Evolutionary conservation across 2,329 filamentous ascomycete genomes (phyloP), one percentile per base, ranked within the genome.

Genomic region (Exophiala phaeomuriformis): DNA sequence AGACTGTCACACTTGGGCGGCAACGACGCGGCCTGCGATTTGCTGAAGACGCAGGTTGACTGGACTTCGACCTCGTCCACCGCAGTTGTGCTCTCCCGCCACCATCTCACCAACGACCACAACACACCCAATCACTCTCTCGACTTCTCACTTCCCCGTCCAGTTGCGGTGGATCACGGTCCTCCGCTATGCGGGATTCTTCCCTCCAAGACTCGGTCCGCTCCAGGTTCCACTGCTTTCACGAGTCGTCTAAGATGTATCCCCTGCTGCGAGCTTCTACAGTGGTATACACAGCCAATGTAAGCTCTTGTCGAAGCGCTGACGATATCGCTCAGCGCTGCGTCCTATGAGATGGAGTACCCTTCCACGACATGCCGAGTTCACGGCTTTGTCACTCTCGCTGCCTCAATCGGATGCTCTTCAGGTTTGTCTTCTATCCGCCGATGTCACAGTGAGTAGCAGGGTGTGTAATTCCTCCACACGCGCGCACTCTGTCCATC

Each of bases 371-470:
- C 9, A 45, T 32, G 29, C 31, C n/a, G 44, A 37, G 32, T 19
- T 32, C 10, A 36, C 36, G 32, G 44, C 44, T 32, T 32, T 31
- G 39, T 41, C 39, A 41, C 39, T 27, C n/a, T 5, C 39, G 39
- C 39, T 41, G 39, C 39, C 42, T 35, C 30, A 33, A 27, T 51
- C 39, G 45, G 47, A 47, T 45, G 54, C 37, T 49, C 35, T 49
- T 51, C 29, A 42, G 49, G 35, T 37, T 27, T 10, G 42, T 49
- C 5, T 45, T 46, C 43, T 43, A 42, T 47, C 37, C 19, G 45
- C 51, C 52, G 43, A 59, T 59, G 57, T 59, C 57, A 59, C 57
- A 35, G 51, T 57, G 49, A 55, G 54, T 52, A 57, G 53, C 54
- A 49, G 49, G 51, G 49, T 55, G 45, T 35, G 49, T 39, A 53